These are phyloP conservation scores for Decorospora gaudefroyi DNA, from an alignment of 2,329 filamentous ascomycete genomes.

Conservation along the genomic window DNA sequence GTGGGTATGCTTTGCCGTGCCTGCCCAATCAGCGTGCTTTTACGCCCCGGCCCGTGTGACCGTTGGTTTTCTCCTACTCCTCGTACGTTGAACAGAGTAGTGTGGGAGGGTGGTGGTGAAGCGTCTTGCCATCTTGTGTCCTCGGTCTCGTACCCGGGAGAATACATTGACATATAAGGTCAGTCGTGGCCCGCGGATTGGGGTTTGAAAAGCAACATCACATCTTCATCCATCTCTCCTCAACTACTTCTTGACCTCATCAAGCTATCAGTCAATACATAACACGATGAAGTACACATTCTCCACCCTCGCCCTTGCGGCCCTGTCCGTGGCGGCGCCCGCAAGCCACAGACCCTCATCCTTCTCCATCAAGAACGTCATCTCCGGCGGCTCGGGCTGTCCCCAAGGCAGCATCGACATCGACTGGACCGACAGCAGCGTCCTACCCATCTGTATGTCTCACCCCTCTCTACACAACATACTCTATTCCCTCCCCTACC, in stretches of 20 bases:
- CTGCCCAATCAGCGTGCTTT: constrained; percentile 20
- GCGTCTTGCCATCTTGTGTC: constrained; percentile 17
- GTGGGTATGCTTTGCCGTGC: constrained; percentile 24
- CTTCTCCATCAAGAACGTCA: constrained; percentile 41
- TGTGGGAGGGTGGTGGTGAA: constrained; percentile 19
- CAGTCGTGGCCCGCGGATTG: constrained; percentile 23
- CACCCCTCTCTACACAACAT: background rate
- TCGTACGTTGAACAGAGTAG: no score
- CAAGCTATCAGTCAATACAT: constrained; percentile 1
- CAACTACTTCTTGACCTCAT: background rate
- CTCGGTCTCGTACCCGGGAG: constrained; percentile 30
- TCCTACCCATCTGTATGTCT: constrained; percentile 41
- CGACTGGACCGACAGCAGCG: constrained; percentile 35
- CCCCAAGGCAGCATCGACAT: constrained; percentile 45
- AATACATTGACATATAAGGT: constrained; percentile 36
- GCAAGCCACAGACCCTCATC: constrained; percentile 27
- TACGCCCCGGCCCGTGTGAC: no score
- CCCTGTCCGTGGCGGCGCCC: constrained; percentile 27
- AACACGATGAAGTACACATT: constrained; percentile 35
- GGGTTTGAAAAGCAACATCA: constrained; percentile 8
- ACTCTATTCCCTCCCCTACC: no score
- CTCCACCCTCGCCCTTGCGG: constrained; percentile 31
- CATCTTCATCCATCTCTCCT: constrained; percentile 1
- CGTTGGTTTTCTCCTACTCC: no score
- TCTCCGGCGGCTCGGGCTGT: constrained; percentile 43